Percentiles rank a stretch among this genome's conserved stretches.
These are phyloP conservation scores for Chenopodium suecicum DNA, from an alignment of 148 eudicot genomes.

Conservation along the genomic window DNA sequence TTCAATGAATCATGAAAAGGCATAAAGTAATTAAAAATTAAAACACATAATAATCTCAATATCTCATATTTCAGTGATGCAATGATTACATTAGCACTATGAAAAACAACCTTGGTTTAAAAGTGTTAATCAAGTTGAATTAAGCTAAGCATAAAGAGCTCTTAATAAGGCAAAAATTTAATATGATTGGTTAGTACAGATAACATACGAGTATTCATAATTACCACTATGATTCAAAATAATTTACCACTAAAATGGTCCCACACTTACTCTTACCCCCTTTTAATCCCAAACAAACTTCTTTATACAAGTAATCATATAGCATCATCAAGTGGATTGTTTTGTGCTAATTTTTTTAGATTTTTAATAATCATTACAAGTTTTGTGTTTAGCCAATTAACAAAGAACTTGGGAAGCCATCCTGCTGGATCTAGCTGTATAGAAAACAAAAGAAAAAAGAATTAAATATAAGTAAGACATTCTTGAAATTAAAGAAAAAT, in stretches of 20 bases:
- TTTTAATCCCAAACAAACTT: not conserved
- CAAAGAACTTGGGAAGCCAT: slow-evolving; percentile 93
- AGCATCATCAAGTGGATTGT: slow-evolving; percentile 25
- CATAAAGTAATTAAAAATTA: too few relatives aligned
- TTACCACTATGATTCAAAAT: slow-evolving; percentile 14
- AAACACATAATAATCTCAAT: too few relatives aligned
- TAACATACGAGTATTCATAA: not conserved
- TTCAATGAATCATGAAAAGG: too few relatives aligned
- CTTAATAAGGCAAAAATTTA: not conserved
- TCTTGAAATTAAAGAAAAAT: not conserved
- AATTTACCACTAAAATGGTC: not conserved
- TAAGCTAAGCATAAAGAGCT: not conserved
- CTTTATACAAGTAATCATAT: slow-evolving; percentile 13
- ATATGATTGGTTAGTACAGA: slow-evolving; percentile 11
- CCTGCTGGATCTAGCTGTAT: slow-evolving; percentile 94
- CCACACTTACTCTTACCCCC: not conserved
- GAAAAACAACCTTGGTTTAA: not conserved
- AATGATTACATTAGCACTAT: too few relatives aligned
- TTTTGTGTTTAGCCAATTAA: slow-evolving; percentile 82
- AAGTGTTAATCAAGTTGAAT: not conserved
- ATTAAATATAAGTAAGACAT: not conserved
- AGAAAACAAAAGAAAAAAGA: not conserved
- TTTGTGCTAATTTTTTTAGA: slow-evolving; percentile 68
- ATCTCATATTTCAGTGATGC: too few relatives aligned
- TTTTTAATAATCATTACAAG: slow-evolving; percentile 88